Conservation (phyloP, 2,329 filamentous ascomycete genomes). For the Colletotrichum endophyticum region DNA sequence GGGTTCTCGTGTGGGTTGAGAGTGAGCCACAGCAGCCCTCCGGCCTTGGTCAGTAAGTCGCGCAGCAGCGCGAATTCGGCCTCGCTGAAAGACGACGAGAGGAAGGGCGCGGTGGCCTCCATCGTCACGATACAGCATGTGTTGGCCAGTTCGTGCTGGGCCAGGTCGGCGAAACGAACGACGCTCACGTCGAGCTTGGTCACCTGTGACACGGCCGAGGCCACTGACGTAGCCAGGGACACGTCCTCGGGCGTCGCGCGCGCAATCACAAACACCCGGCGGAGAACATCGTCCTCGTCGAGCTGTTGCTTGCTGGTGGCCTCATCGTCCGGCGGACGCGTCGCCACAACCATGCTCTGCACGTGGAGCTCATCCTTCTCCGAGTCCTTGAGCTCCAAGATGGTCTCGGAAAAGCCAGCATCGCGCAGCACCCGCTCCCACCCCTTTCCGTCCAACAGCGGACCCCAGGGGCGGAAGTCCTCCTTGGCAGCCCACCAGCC, state of each 20-base stretch:
- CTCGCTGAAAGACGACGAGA: background rate
- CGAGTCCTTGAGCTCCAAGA: background rate
- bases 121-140: background rate
- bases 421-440: background rate
- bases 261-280: background rate
- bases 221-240: background rate
- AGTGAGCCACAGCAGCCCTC: background rate
- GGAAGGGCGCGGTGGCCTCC: background rate
- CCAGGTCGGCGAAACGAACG: background rate
- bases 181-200: background rate
- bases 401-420: background rate
- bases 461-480: slow-evolving; percentile 2
- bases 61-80: background rate
- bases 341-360: background rate
- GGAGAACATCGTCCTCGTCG: background rate
- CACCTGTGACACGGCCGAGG: background rate
- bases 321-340: background rate
- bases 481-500: slow-evolving; percentile 1
- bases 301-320: background rate
- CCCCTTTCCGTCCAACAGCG: background rate
- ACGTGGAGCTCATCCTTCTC: background rate
- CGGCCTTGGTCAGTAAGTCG: background rate
- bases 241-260: background rate
- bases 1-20: background rate
- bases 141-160: background rate